Conservation (phyloP, 1,284 basidiomycete species). For the Laetiporus sulphureus region DNA sequence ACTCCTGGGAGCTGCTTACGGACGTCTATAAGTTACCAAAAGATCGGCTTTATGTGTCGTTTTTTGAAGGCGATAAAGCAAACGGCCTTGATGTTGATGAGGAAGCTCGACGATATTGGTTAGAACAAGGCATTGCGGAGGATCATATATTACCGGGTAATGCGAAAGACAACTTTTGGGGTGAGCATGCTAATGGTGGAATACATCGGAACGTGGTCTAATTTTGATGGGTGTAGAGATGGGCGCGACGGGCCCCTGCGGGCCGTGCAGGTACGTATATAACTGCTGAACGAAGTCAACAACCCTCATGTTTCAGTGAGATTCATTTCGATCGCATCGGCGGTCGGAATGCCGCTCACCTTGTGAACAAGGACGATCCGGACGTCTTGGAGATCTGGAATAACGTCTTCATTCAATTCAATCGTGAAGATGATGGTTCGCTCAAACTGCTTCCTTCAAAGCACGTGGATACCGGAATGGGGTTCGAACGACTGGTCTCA, state of each 20-base stretch:
- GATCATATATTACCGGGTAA: slow-evolving; percentile 92
- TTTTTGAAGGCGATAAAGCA: slow-evolving; percentile 91
- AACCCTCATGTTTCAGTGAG: slow-evolving; percentile 52
- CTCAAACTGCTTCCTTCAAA: slow-evolving; percentile 83
- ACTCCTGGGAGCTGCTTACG: slow-evolving; percentile 94
- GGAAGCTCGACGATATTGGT: slow-evolving; percentile 86
- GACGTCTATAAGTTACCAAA: slow-evolving; percentile 83
- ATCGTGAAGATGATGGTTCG: slow-evolving; percentile 86
- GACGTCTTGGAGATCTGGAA: slow-evolving; percentile 99
- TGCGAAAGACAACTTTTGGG: slow-evolving; percentile 99
- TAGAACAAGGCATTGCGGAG: slow-evolving; percentile 80
- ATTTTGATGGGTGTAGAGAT: slow-evolving; percentile 59
- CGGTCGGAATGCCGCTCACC: slow-evolving; percentile 83
- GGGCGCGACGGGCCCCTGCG: slow-evolving; percentile 97
- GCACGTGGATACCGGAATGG: slow-evolving; percentile 99
- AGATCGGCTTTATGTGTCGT: slow-evolving; percentile 94
- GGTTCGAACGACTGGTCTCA: slow-evolving; percentile 96
- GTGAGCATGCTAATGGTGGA: slow-evolving; percentile 41
- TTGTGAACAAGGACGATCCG: slow-evolving; percentile 94
- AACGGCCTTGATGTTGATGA: slow-evolving; percentile 86
- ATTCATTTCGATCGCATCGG: slow-evolving; percentile 97
- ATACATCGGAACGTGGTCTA: too few relatives aligned
- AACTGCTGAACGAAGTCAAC: background rate
- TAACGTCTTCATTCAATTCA: slow-evolving; percentile 99
- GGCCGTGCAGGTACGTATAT: slow-evolving; percentile 74